Conservation (phyloP, 257 asterid species). For the Cordia subcordata region DNA sequence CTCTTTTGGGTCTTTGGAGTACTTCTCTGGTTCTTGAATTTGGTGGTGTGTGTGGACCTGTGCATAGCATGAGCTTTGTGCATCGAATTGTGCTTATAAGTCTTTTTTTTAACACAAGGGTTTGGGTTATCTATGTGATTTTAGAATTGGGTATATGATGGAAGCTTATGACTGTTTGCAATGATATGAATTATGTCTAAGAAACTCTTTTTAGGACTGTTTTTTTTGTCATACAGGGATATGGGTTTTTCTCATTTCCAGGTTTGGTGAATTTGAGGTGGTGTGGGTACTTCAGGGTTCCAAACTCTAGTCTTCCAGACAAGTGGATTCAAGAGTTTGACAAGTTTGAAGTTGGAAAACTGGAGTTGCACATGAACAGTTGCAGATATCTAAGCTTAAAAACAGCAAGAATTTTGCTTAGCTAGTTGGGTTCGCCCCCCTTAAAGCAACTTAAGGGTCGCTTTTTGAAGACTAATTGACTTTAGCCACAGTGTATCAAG, state of each 20-base stretch:
- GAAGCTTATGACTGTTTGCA: no score
- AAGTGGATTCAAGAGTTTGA: not conserved
- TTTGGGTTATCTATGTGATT: not conserved
- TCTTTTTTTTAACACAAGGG: not conserved
- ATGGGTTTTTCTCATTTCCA: not conserved
- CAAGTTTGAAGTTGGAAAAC: not conserved
- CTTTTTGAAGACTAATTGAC: not conserved
- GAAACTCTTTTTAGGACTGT: no score
- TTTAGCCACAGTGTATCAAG: not conserved
- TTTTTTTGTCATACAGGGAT: no score
- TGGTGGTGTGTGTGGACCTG: not conserved
- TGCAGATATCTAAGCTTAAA: not conserved
- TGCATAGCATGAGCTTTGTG: no score
- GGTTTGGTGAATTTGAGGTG: not conserved
- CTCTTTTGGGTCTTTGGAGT: not conserved
- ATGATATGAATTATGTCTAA: no score
- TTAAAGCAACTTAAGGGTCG: not conserved
- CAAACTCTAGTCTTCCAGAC: no score
- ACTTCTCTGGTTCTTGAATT: not conserved
- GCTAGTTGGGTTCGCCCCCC: not conserved
- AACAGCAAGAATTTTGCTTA: not conserved
- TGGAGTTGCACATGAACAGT: not conserved
- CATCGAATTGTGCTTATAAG: no score
- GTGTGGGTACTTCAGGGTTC: no score
- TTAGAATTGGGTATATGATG: not conserved